Base-by-base conservation (phyloP, 306 rosid species). In the Vigna mungo region DNA sequence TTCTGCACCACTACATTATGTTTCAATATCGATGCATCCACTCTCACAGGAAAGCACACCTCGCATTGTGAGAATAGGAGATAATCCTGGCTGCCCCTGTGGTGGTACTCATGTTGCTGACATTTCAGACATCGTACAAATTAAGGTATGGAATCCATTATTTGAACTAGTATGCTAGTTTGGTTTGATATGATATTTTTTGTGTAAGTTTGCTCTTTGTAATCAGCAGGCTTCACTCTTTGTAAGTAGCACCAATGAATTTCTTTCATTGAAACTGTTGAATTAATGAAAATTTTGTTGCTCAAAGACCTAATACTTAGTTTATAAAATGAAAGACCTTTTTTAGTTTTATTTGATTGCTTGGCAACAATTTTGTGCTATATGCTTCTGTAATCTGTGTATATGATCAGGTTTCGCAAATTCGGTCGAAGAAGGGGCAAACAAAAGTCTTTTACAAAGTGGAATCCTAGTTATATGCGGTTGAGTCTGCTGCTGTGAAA, bases 61-160 rank as follows among this genome's bases (percentile, higher is more conserved):
- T 70, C 88, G 97, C 32, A 73, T 90, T 75, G 84, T 92, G 70
- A 85, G 72, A 83, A 54, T 92, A 54, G 90, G 87, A 51, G 82
- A 69, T 78, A 75, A 63, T 76, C 87, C 84, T 10, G 97, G 92
- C 62, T 87, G 97, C 75, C 96, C 96, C 0, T 92, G 97, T 67
- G 97, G 97, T 13, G 97, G 97, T 59, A 90, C 96, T 41, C 93
- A 87, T 70, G 92, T 92, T 74, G 55, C 83, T 64, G 87, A 90
- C 76, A 75, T 92, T 78, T 90, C 93, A 17, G 97, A 90, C 46
- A 88, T 92, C 68, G 68, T 32, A 37, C 68, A 74, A 59, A 39
- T 90, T 46, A 87, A 82, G 78, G 97, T 92, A 58, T 59, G 68
- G 74, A 78, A 78, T 65, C 75, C 39, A 25, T 80, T 81, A 32